Conservation (phyloP, 2,329 filamentous ascomycete genomes). For the Calcarisporium arbuscula region DNA sequence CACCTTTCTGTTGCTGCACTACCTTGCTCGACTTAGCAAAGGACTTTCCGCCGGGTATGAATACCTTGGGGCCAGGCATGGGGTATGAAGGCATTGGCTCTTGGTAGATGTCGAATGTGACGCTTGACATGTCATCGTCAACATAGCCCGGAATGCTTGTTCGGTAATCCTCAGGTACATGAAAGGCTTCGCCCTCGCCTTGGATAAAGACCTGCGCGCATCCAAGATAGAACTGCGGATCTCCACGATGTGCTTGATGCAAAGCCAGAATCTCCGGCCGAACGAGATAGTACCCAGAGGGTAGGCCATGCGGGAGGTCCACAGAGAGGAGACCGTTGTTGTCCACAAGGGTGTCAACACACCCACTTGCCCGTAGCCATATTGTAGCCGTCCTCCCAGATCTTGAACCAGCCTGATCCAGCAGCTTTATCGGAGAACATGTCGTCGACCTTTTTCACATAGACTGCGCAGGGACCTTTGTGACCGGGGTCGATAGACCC, state of each 20-base stretch:
- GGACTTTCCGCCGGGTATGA: constrained; percentile 26
- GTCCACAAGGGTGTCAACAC: constrained; percentile 60
- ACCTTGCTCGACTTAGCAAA: neutral
- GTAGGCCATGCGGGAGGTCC: constrained; percentile 53
- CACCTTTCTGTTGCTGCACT: constrained; percentile 30
- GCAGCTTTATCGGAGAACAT: constrained; percentile 45
- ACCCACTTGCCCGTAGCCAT: constrained; percentile 52
- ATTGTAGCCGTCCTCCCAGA: constrained; percentile 65
- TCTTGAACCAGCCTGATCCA: constrained; percentile 72
- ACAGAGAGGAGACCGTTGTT: constrained; percentile 60
- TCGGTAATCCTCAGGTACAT: constrained; percentile 40
- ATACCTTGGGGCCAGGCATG: constrained; percentile 51
- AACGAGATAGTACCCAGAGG: constrained; percentile 63
- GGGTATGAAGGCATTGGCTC: constrained; percentile 38
- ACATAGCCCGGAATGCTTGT: constrained; percentile 47
- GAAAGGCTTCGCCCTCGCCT: constrained; percentile 34
- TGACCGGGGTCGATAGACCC: constrained; percentile 55
- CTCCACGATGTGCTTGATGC: constrained; percentile 50
- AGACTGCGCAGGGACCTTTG: constrained; percentile 65
- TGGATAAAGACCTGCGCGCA: constrained; percentile 66
- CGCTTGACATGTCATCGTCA: constrained; percentile 42
- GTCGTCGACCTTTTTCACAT: constrained; percentile 62
- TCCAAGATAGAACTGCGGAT: constrained; percentile 68
- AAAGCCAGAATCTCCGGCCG: constrained; percentile 65
- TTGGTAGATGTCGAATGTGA: constrained; percentile 61